A percentile compares a stretch with the other conserved stretches of the same genome.
Conservation (phyloP, 306 rosid species). For the Prunus mira region DNA sequence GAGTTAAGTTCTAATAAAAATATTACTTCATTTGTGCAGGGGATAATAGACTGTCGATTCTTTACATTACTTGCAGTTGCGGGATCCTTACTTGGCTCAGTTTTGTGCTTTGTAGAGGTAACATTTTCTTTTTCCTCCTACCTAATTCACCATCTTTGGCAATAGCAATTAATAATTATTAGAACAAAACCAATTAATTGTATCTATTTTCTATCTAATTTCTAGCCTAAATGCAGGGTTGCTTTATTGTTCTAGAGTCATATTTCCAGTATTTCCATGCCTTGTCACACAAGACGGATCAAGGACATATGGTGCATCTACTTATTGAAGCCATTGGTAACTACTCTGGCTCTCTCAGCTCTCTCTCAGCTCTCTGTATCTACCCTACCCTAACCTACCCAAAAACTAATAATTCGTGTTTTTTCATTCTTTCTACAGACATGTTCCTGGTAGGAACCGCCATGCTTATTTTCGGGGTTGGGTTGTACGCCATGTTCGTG, state of each 20-base stretch:
- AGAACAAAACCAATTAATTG: too few relatives aligned
- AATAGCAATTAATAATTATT: too few relatives aligned
- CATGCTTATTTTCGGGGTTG: slow-evolving; percentile 43
- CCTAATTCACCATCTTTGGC: too few relatives aligned
- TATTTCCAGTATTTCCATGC: slow-evolving; percentile 41
- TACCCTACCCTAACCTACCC: too few relatives aligned
- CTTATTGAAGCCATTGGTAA: slow-evolving; percentile 59
- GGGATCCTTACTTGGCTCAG: slow-evolving; percentile 49
- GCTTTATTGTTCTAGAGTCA: slow-evolving; percentile 33
- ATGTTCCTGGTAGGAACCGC: slow-evolving; percentile 56
- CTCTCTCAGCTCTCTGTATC: not conserved
- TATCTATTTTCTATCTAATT: too few relatives aligned
- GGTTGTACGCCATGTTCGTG: slow-evolving; percentile 46
- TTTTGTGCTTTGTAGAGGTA: slow-evolving; percentile 51
- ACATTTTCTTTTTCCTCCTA: not conserved
- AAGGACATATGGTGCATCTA: slow-evolving; percentile 36
- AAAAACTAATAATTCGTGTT: not conserved
- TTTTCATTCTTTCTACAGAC: slow-evolving; percentile 25
- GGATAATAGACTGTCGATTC: slow-evolving; percentile 49
- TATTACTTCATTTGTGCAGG: slow-evolving; percentile 20
- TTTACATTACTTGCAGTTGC: slow-evolving; percentile 46
- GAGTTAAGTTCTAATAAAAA: too few relatives aligned
- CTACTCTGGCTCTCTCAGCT: not conserved
- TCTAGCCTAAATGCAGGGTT: slow-evolving; percentile 37
- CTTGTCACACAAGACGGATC: slow-evolving; percentile 35